phyloP scores from a whole-genome alignment of 2,329 filamentous ascomycete genomes.

The Pseudophaeomoniella oleicola region DNA sequence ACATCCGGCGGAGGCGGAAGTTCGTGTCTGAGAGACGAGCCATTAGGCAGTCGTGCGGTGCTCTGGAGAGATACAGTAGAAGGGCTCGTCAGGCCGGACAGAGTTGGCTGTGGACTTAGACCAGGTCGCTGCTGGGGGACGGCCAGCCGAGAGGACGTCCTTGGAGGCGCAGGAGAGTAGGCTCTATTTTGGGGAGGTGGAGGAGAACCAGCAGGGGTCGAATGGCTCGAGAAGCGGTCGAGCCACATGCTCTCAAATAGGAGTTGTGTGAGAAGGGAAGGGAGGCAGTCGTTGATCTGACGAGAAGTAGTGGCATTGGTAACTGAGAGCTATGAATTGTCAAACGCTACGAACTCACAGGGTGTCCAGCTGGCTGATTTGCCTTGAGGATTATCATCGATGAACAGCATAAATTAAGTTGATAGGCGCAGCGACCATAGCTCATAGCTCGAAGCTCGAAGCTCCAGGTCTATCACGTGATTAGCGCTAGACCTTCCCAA shows the following conservation, averaged over 20 bases:
- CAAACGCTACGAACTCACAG: too few species aligned
- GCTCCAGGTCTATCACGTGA: too few species aligned
- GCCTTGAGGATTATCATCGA: too few species aligned
- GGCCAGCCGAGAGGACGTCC: conserved; percentile 53
- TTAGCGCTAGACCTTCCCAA: too few species aligned
- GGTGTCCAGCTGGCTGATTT: too few species aligned
- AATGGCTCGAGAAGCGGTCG: conserved; percentile 65
- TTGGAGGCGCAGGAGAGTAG: conserved; percentile 55
- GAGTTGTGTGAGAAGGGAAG: too few species aligned
- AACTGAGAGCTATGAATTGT: conserved; percentile 8
- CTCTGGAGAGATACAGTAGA: conserved; percentile 62
- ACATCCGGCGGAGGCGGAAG: conserved; percentile 38
- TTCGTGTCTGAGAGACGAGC: conserved; percentile 50
- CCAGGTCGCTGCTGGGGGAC: conserved; percentile 56
- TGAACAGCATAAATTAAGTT: too few species aligned
- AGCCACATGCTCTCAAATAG: conserved; percentile 56
- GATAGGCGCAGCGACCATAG: too few species aligned
- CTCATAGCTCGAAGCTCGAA: too few species aligned
- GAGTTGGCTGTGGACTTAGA: conserved; percentile 50
- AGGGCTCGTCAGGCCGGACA: conserved; percentile 61
- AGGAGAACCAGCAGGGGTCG: conserved; percentile 48
- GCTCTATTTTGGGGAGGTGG: conserved; percentile 49
- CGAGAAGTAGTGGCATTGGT: conserved; percentile 1
- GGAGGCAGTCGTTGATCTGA: too few species aligned
- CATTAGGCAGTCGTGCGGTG: conserved; percentile 51